Evolutionary conservation across 306 rosid species (phyloP), one percentile per base, ranked within the genome.

Genomic region (Citrullus colocynthis): DNA sequence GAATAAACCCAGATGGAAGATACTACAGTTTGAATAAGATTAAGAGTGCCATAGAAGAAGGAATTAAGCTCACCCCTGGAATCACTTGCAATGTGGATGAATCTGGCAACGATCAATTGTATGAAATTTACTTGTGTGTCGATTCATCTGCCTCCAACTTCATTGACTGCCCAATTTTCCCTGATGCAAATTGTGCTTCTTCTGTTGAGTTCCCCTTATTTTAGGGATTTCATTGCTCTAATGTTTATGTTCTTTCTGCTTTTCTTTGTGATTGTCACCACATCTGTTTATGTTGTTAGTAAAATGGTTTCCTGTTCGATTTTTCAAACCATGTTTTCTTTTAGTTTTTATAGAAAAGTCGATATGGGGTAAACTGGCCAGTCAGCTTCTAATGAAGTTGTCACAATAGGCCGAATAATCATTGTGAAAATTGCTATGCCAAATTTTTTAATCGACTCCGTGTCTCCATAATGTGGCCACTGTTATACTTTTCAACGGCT

Each of bases 61-160:
- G 62, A 18, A 0, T 49, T 52, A 91, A 95, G 13, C 67, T 80
- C 48, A 42, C 80, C 0, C 91, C 97, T 14, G 87, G 87, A 10
- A 83, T 93, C 13, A 89, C 87, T 16, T 92, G 97, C 85, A 88
- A 88, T 6, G 84, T 57, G 12, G 91, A 92, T 51, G 80, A 84
- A 3, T 75, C 82, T 0, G 85, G 80, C 18, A 84, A 88, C 71
- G 78, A 82, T 39, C 91, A 88, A 59, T 82, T 92, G 36, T 86
- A 87, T 81, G 92, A 88, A 78, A 76, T 92, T 70, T 85, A 84
- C 74, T n/a, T 92, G 69, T 92, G 97, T 36, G 91, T 89, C 0
- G 89, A 92, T 78, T 85, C 91, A 67, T 81, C 93, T 21, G 93
- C 85, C 0, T 81, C 87, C 4, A 69, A 79, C 14, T 11, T 92